Evolutionary conservation across 2,329 filamentous ascomycete species (phyloP).

Genomic region (Pseudogymnoascus sp.): DNA sequence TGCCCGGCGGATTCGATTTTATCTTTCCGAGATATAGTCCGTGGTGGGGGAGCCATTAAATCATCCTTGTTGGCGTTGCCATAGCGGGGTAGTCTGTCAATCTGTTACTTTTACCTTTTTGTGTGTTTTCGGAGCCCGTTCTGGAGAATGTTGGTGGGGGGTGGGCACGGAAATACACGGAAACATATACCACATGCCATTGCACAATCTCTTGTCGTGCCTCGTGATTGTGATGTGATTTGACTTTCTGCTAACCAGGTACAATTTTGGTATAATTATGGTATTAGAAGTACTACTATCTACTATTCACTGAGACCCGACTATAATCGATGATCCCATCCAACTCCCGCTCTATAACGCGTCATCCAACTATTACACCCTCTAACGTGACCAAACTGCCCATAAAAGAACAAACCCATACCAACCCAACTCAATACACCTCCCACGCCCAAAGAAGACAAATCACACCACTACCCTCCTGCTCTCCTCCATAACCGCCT

Average conservation of each 20-base stretch:
- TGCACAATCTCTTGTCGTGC: not conserved
- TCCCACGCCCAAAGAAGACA: not conserved
- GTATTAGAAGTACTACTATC: not conserved
- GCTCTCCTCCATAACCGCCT: not conserved
- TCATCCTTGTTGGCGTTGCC: slow-evolving; percentile 17
- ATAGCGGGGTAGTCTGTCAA: slow-evolving; percentile 23
- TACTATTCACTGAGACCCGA: not conserved
- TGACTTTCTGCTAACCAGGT: not conserved
- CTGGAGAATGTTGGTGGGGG: slow-evolving; percentile 8
- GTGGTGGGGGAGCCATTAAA: not conserved
- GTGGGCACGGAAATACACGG: slow-evolving; percentile 11
- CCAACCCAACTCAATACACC: slow-evolving; percentile 1
- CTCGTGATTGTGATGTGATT: not conserved
- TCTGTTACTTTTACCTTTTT: not conserved
- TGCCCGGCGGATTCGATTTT: not conserved
- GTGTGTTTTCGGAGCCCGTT: slow-evolving; percentile 16
- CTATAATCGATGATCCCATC: not conserved
- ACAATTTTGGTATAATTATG: not conserved
- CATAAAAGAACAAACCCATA: not conserved
- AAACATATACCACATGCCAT: slow-evolving; percentile 18
- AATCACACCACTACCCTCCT: not conserved
- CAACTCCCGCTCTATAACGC: not conserved
- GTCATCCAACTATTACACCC: not conserved
- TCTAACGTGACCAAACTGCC: not conserved
- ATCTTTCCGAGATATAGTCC: not conserved